A percentile compares a stretch with the other conserved stretches of the same genome.
These are phyloP conservation scores for Aureobasidium musti DNA, from an alignment of 2,329 filamentous ascomycete species.

Conservation along the genomic window DNA sequence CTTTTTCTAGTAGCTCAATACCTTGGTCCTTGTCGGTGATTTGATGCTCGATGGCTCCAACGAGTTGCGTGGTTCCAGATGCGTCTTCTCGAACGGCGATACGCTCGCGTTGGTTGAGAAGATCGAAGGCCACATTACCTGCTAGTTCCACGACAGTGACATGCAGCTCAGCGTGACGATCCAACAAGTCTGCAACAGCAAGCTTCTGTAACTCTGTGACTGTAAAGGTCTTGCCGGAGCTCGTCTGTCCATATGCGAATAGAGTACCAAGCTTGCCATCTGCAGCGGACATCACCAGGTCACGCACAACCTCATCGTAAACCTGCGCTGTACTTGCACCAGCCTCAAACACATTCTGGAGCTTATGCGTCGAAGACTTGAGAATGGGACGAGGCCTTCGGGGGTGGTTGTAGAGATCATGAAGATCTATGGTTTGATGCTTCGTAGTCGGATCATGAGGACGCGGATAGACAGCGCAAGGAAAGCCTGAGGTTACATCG, in stretches of 20 bases:
- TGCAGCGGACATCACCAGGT: neutral
- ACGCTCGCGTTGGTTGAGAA: neutral
- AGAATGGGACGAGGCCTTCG: neutral
- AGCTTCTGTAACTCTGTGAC: constrained; percentile 5
- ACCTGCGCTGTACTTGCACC: neutral
- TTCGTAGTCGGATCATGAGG: neutral
- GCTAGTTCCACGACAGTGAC: neutral
- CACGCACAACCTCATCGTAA: constrained; percentile 8
- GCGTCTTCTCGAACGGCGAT: neutral
- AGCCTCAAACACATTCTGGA: neutral
- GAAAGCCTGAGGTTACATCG: neutral
- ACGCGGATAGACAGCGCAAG: constrained; percentile 2
- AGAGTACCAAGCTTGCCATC: neutral
- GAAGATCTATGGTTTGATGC: neutral
- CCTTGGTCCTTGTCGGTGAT: neutral
- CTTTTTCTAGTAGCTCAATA: neutral
- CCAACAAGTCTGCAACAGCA: neutral
- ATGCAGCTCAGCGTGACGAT: neutral
- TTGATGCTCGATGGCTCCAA: neutral
- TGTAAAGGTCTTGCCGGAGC: neutral
- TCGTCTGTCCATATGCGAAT: constrained; percentile 2
- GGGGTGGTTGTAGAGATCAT: constrained; percentile 11
- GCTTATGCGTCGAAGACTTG: neutral
- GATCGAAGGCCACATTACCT: neutral
- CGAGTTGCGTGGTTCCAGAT: neutral